Evolutionary conservation across 306 rosid species (phyloP).

Genomic region (Spatholobus suberectus): DNA sequence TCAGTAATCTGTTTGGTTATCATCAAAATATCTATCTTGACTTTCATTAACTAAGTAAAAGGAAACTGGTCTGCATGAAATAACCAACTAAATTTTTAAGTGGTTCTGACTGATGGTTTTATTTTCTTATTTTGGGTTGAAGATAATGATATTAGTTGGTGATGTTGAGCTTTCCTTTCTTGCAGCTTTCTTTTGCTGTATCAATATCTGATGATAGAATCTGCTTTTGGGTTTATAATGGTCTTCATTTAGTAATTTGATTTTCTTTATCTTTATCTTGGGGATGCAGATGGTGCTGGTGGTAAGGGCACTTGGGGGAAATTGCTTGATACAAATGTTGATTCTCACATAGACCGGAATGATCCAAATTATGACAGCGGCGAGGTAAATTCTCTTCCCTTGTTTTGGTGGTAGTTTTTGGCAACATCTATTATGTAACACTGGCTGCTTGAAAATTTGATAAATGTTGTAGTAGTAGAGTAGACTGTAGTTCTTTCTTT

Average conservation of each 20-base stretch:
- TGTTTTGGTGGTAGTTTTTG: slow-evolving; percentile 8
- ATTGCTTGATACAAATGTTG: slow-evolving; percentile 51
- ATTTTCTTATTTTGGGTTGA: slow-evolving; percentile 11
- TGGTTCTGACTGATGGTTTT: slow-evolving; percentile 16
- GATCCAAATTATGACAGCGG: slow-evolving; percentile 60
- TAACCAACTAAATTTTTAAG: not conserved
- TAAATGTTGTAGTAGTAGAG: not conserved
- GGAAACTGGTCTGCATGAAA: not conserved
- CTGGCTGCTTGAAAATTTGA: not conserved
- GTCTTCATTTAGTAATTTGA: not conserved
- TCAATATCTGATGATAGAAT: not conserved
- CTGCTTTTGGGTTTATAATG: not conserved
- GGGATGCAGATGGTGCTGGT: slow-evolving; percentile 56
- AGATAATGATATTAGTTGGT: not conserved
- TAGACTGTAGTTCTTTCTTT: not conserved
- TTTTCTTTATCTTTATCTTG: not conserved
- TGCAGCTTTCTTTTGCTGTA: not conserved
- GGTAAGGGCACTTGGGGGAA: slow-evolving; percentile 61
- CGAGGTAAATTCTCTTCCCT: slow-evolving; percentile 37
- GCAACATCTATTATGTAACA: not conserved
- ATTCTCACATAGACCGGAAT: slow-evolving; percentile 46
- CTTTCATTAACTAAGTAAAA: not conserved
- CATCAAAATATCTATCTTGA: not conserved
- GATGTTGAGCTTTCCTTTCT: not conserved
- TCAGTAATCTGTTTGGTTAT: not conserved